These are phyloP conservation scores for Russula olivacea DNA, from an alignment of 768 basidiomycete genomes.

Conservation along the genomic window DNA sequence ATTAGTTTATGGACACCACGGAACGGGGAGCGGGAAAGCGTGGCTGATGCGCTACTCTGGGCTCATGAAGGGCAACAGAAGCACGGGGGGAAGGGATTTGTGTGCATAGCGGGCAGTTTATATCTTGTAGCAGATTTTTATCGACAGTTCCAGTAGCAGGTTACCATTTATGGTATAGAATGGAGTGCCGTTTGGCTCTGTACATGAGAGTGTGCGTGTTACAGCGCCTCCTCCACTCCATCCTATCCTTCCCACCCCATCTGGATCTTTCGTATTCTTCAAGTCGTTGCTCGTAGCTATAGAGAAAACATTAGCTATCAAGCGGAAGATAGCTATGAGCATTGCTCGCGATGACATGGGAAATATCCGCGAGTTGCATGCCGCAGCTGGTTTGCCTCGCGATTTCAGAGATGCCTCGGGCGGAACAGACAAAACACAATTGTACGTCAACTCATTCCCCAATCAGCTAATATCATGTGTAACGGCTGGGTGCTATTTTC, in stretches of 20 bases:
- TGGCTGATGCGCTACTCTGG: constrained; percentile 49
- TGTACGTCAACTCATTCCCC: not conserved
- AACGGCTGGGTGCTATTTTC: not conserved
- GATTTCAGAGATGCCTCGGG: constrained; percentile 16
- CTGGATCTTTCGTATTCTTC: not conserved
- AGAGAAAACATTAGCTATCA: too few relatives aligned
- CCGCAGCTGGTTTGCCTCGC: not conserved
- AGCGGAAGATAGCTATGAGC: constrained; percentile 1
- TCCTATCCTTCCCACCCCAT: not conserved
- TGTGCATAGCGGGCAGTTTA: constrained; percentile 83
- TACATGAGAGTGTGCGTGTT: not conserved
- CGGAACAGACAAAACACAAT: not conserved
- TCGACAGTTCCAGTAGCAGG: constrained; percentile 32
- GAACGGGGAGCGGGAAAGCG: constrained; percentile 31
- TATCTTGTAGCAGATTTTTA: constrained; percentile 95
- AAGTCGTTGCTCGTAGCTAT: not conserved
- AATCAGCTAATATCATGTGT: not conserved
- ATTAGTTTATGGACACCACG: constrained; percentile 43
- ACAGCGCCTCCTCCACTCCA: not conserved
- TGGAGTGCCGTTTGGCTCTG: not conserved
- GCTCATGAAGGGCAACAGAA: constrained; percentile 20
- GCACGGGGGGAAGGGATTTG: constrained; percentile 36
- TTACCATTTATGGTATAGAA: constrained; percentile 3
- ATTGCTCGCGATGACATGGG: constrained; percentile 9
- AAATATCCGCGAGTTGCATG: not conserved